These are phyloP conservation scores for Neurospora pannonica DNA, from an alignment of 495 filamentous ascomycete species.

Conservation along the genomic window DNA sequence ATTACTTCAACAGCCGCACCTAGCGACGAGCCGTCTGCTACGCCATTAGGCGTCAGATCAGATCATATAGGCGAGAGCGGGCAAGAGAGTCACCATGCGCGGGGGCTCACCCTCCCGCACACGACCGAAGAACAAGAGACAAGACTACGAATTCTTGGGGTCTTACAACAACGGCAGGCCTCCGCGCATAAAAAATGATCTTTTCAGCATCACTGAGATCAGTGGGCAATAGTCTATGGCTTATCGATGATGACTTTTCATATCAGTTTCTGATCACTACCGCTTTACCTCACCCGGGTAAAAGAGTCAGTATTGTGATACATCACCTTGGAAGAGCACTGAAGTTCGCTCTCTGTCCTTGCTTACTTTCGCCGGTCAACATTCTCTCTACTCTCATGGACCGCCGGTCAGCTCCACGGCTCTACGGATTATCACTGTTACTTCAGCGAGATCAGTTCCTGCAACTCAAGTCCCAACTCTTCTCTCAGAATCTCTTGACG, in stretches of 20 bases:
- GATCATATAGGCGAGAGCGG: not conserved
- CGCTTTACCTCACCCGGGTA: not conserved
- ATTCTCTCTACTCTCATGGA: not conserved
- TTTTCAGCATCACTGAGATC: not conserved
- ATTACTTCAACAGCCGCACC: not conserved
- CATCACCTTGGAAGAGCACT: not conserved
- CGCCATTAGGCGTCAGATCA: not conserved
- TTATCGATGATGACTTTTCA: not conserved
- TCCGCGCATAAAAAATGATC: not conserved
- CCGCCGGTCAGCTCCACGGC: not conserved
- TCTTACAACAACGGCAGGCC: not conserved
- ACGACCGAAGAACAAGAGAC: not conserved
- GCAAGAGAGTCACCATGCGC: not conserved
- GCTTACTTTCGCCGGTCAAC: not conserved
- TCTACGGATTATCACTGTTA: not conserved
- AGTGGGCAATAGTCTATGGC: not conserved
- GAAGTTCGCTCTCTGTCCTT: not conserved
- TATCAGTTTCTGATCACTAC: not conserved
- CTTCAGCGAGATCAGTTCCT: not conserved
- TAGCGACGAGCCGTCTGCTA: not conserved
- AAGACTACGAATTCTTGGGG: not conserved
- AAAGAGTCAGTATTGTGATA: not conserved
- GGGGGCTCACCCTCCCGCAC: not conserved
- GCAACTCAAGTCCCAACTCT: not conserved
- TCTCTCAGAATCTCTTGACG: not conserved